Percentiles rank a stretch among this genome's conserved stretches.
Evolutionary conservation across 441 rosid species (phyloP).

Genomic region (Adansonia grandidieri): DNA sequence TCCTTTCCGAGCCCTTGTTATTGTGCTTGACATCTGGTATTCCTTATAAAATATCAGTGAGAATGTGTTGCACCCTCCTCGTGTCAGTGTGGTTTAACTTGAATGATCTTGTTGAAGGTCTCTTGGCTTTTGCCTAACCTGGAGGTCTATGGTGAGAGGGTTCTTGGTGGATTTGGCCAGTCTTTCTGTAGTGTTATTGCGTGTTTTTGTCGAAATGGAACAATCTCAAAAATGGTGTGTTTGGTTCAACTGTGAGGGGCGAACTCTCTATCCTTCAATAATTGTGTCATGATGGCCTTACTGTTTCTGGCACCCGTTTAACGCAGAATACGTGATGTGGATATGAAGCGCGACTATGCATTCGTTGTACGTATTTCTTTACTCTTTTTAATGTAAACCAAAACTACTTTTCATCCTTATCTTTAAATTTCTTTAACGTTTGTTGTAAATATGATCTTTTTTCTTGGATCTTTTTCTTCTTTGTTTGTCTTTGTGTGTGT

Average conservation of each 20-base stretch:
- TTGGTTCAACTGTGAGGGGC: slow-evolving; percentile 65
- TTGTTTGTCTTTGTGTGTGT: background rate
- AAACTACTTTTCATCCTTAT: background rate
- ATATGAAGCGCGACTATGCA: slow-evolving; percentile 85
- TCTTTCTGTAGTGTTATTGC: slow-evolving; percentile 59
- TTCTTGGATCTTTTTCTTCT: background rate
- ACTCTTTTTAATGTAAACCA: background rate
- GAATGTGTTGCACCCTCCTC: slow-evolving; percentile 39
- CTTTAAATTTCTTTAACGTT: background rate
- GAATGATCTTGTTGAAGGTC: slow-evolving; percentile 75
- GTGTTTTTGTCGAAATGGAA: slow-evolving; percentile 62
- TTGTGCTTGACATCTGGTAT: slow-evolving; percentile 32
- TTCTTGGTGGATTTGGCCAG: slow-evolving; percentile 75
- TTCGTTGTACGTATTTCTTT: slow-evolving; percentile 62
- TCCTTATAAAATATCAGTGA: slow-evolving; percentile 33
- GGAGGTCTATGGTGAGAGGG: slow-evolving; percentile 80
- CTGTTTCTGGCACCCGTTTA: slow-evolving; percentile 74
- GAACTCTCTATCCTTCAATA: slow-evolving; percentile 53
- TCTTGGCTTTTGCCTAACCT: slow-evolving; percentile 73
- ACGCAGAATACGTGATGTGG: slow-evolving; percentile 85
- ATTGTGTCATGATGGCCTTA: slow-evolving; percentile 79
- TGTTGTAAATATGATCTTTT: slow-evolving; percentile 34
- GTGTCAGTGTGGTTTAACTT: slow-evolving; percentile 57
- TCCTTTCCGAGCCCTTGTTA: slow-evolving; percentile 31
- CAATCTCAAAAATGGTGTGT: slow-evolving; percentile 74